Percentiles rank a stretch among this genome's conserved stretches.
Evolutionary conservation across 805 yeast species (phyloP).

Genomic region (Debaryomyces castellii): DNA sequence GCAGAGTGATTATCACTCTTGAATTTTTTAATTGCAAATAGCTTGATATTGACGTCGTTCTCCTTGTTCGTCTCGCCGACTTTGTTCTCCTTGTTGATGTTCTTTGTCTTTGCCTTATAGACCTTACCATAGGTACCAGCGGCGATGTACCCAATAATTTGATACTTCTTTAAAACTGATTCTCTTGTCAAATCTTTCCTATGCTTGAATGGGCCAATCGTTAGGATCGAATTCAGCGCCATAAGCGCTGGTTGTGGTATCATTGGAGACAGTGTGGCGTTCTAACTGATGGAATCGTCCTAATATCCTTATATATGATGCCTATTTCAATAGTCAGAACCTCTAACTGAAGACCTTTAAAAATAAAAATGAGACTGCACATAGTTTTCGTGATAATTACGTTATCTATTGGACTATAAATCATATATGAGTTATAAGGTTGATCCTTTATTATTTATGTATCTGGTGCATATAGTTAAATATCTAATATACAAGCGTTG

Average conservation of each 20-base stretch:
- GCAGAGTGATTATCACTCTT: constrained; percentile 67
- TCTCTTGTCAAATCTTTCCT: constrained; percentile 62
- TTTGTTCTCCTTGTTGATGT: constrained; percentile 9
- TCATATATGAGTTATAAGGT: not conserved
- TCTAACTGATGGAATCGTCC: not conserved
- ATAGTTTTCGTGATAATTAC: not conserved
- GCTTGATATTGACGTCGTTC: constrained; percentile 19
- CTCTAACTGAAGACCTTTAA: not conserved
- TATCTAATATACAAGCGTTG: not conserved
- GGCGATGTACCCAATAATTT: constrained; percentile 91
- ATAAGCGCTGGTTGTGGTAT: constrained; percentile 36
- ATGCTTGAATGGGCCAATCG: constrained; percentile 45
- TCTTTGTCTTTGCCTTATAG: constrained; percentile 73
- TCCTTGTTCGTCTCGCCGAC: constrained; percentile 4
- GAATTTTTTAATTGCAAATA: constrained; percentile 91
- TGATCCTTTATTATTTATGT: not conserved
- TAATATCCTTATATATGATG: not conserved
- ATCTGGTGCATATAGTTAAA: not conserved
- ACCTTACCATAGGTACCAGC: constrained; percentile 98
- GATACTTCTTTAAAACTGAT: constrained; percentile 81
- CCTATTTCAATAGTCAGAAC: not conserved
- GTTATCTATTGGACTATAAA: not conserved
- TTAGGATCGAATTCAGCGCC: constrained; percentile 40
- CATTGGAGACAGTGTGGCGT: constrained; percentile 12
- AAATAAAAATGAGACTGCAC: not conserved